Evolutionary conservation across 2,329 filamentous ascomycete species (phyloP).

Genomic region (Aureobasidium sp.): DNA sequence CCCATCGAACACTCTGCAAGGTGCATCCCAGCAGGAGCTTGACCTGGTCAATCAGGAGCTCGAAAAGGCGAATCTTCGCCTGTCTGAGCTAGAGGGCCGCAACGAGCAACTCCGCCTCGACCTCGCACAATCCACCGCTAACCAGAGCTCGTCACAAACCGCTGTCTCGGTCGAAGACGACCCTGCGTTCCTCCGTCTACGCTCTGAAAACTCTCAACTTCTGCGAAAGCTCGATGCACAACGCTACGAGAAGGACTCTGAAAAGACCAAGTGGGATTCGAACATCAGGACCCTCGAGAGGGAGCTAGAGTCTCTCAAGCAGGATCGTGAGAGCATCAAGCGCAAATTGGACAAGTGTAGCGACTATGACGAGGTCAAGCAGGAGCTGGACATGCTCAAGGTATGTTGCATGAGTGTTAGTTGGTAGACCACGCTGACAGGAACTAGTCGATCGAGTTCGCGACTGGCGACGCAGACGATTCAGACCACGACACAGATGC

Average conservation of each 20-base stretch:
- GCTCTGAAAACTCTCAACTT: conserved; percentile 88
- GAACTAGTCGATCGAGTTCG: conserved; percentile 79
- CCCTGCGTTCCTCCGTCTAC: conserved; percentile 76
- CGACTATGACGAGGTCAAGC: conserved; percentile 94
- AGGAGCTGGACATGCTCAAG: conserved; percentile 91
- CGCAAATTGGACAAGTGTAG: conserved; percentile 79
- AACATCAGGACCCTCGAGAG: conserved; percentile 74
- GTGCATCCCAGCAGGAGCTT: conserved; percentile 79
- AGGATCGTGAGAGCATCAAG: conserved; percentile 74
- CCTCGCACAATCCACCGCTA: conserved; percentile 79
- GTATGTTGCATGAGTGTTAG: conserved; percentile 29
- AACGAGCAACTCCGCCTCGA: conserved; percentile 92
- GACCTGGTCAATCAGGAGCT: conserved; percentile 90
- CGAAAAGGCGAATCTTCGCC: conserved; percentile 75
- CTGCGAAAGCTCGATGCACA: conserved; percentile 80
- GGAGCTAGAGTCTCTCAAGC: conserved; percentile 64
- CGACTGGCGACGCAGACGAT: conserved; percentile 69
- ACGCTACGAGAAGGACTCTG: conserved; percentile 74
- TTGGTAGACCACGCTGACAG: conserved; percentile 17
- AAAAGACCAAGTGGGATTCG: conserved; percentile 68
- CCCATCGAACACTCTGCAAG: conserved; percentile 44
- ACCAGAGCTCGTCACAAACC: conserved; percentile 53
- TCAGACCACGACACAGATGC: conserved; percentile 49
- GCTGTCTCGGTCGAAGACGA: conserved; percentile 72
- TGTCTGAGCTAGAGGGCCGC: conserved; percentile 85